Evolutionary conservation across 495 filamentous ascomycete genomes (phyloP), one percentile per base, ranked within the genome.

Genomic region (Mytilinidion resinicola): DNA sequence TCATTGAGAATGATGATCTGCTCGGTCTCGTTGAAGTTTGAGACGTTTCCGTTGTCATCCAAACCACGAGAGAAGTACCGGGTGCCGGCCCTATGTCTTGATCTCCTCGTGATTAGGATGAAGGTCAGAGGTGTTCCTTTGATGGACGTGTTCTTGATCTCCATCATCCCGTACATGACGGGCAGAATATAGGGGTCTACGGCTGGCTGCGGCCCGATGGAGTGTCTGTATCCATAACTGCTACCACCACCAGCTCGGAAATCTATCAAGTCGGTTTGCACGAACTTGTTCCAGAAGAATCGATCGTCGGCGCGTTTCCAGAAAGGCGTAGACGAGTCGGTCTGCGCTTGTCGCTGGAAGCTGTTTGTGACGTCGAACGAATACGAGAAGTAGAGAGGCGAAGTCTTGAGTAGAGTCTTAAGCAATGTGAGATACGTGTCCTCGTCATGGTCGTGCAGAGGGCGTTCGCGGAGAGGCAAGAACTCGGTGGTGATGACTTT

Each of bases 11-110:
- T 81, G 42, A 95, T 76, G 49, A 88, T 77, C 69, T 97, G 95
- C 67, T 98, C 93, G 0, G 95, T 97, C 75, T 98, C 93, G 67
- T 98, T 98, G 79, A 90, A 98, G 67, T 98, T 98, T 17, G 90
- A 87, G 5, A 90, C 95, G 69, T 96, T 81, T n/a, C 93, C 93
- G 59, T 89, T 73, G 56, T 96, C 90, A 67, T 98, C 92, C 19
- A 96, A 80, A 35, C 93, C 93, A 51, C 93, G 84, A 0, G 95
- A 91, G 69, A 97, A 90, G 76, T 96, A 96, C 70, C 93, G 77
- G 6, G 93, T 97, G 20, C 93, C 93, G 12, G 81, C 92, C 57
- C 91, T 80, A 69, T 95, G 82, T 64, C 93, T 79, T 11, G 89
- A 93, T 61, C 90, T 80, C 52, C 93, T 82, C 4, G 92, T 91